Percentiles rank a stretch among this genome's conserved stretches.
These are phyloP conservation scores for Massariosphaeria phaeospora DNA, from an alignment of 495 filamentous ascomycete species.

Conservation along the genomic window DNA sequence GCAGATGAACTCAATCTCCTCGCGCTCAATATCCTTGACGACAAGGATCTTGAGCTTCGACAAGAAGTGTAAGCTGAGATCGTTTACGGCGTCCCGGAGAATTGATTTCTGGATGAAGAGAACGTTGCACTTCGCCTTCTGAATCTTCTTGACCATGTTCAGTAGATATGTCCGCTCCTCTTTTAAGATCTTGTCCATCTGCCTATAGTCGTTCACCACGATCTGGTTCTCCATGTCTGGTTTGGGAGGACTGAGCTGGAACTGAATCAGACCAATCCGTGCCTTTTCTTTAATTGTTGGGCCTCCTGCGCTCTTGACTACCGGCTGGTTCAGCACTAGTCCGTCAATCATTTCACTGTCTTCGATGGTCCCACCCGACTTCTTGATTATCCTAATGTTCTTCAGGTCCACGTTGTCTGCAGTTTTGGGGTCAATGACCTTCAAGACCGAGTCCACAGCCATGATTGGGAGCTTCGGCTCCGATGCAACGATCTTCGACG, in stretches of 20 bases:
- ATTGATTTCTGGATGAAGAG: slow-evolving; percentile 98
- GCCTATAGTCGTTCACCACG: slow-evolving; percentile 96
- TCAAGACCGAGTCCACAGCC: slow-evolving; percentile 92
- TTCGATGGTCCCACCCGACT: slow-evolving; percentile 95
- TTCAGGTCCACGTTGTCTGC: slow-evolving; percentile 94
- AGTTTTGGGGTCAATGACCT: slow-evolving; percentile 89
- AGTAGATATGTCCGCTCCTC: slow-evolving; percentile 97
- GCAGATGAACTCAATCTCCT: slow-evolving; percentile 99
- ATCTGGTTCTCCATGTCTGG: slow-evolving; percentile 99
- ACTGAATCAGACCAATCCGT: slow-evolving; percentile 93
- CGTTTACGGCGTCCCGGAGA: slow-evolving; percentile 94
- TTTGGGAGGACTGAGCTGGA: slow-evolving; percentile 96
- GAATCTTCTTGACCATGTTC: slow-evolving; percentile 99
- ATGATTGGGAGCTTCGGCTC: slow-evolving; percentile 92
- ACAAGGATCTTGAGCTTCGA: slow-evolving; percentile 92
- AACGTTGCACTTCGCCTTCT: slow-evolving; percentile 99
- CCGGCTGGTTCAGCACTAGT: slow-evolving; percentile 83
- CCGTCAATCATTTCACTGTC: slow-evolving; percentile 97
- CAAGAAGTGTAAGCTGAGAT: slow-evolving; percentile 93
- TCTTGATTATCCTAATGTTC: slow-evolving; percentile 96
- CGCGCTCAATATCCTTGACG: slow-evolving; percentile 95
- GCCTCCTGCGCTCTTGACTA: slow-evolving; percentile 89
- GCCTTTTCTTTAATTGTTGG: slow-evolving; percentile 95
- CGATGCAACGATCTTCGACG: slow-evolving; percentile 96
- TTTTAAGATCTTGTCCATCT: slow-evolving; percentile 99